These are phyloP conservation scores for Bipolaris oryzae DNA, from an alignment of 2,329 filamentous ascomycete genomes.

Conservation along the genomic window DNA sequence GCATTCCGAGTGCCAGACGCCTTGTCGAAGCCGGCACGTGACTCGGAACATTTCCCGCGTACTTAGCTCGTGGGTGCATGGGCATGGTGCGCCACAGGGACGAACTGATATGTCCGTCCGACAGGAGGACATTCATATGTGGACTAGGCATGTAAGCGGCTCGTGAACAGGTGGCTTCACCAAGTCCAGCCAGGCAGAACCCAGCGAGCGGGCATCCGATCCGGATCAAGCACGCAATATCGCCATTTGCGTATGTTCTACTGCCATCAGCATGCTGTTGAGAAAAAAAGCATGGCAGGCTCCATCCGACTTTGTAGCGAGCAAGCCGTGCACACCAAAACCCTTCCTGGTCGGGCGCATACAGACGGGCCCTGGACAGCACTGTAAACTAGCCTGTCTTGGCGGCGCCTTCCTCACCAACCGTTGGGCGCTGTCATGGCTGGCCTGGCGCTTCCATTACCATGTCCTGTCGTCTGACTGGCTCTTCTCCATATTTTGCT, in stretches of 20 bases:
- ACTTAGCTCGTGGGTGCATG: background rate
- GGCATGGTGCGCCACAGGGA: background rate
- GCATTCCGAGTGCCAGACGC: background rate
- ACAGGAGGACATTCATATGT: background rate
- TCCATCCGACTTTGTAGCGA: constrained; percentile 1
- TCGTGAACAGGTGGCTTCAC: background rate
- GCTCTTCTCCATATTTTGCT: constrained; percentile 30
- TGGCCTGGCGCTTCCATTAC: constrained; percentile 32
- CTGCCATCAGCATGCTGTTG: background rate
- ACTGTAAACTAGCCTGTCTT: constrained; percentile 15
- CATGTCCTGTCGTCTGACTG: constrained; percentile 34
- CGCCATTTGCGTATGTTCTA: background rate
- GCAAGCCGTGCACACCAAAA: constrained; percentile 1
- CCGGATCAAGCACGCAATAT: background rate
- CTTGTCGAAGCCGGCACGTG: background rate
- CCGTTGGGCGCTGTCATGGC: constrained; percentile 29
- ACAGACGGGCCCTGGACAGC: constrained; percentile 3
- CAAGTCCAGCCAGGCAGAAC: background rate
- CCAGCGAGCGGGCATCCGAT: too few relatives aligned
- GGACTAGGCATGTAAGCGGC: background rate
- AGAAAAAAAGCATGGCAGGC: background rate
- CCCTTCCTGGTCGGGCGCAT: constrained; percentile 16
- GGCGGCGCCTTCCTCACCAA: constrained; percentile 18
- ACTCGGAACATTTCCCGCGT: background rate
- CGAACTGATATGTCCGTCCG: background rate